Base-by-base conservation (phyloP, 169 alveolate genomes). In the Eimeria zaria region DNA sequence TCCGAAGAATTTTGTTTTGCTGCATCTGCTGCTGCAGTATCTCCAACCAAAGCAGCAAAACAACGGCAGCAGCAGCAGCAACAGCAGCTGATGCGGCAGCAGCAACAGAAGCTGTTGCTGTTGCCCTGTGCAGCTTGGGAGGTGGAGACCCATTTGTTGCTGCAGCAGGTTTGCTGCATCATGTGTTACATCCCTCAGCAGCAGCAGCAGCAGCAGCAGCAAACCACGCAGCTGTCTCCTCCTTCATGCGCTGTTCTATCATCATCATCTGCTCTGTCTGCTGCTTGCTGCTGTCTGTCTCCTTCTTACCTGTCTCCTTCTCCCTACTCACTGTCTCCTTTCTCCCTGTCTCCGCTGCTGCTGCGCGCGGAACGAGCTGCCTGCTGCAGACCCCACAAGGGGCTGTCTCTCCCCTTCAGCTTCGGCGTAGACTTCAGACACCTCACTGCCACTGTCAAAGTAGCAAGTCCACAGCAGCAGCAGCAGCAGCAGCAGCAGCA, bases 401-500 rank as follows among this genome's bases (percentile, higher is more conserved):
- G 87, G 39, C 60, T 20, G 41, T 39, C 87, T 22, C 20, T 41
- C 24, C n/a, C 64, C 30, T 76, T 76, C 62, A 18, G 60, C 64
- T 46, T 20, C 55, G 33, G 36, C 60, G 20, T 41, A 11, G 87
- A 76, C 60, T 1, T 33, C 36, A 14, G 87, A 48, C 87, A 22
- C 36, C n/a, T 44, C 18, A 48, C 0, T 0, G 48, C 36, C 60
- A 39, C 16, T 20, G 2, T 76, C 39, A 16, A 1, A 12, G 41
- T 76, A 27, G 16, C 60, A 0, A 39, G 20, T 39, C n/a, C 58
- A 18, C 60, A 36, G 87, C 87, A 76, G 87, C 87, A 76, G 64
- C 64, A 76, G 64, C 64, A 76, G 87, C 87, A 76, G 62, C 87
- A 41, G 62, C 80, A 69, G 46, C 80, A 69, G 46, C 69, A 2